Evolutionary conservation across 768 basidiomycete species (phyloP).

Genomic region (Amanita pseudoporphyria): DNA sequence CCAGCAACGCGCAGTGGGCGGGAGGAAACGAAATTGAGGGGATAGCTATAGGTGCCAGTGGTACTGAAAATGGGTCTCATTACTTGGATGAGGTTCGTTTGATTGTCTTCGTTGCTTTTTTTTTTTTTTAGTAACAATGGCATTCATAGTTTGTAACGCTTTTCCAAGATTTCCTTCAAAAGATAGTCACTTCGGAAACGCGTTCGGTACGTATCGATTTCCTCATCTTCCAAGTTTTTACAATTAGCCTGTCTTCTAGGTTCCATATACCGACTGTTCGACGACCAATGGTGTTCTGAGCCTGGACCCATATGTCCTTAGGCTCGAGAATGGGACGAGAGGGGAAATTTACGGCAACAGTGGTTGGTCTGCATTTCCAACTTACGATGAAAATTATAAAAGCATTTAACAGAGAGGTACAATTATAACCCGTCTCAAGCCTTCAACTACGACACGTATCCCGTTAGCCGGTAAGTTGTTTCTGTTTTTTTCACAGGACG

Average conservation of each 20-base stretch:
- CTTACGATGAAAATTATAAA: too few relatives aligned
- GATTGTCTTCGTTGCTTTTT: neutral
- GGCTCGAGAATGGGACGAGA: slow-evolving; percentile 39
- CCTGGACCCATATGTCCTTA: slow-evolving; percentile 41
- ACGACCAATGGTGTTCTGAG: slow-evolving; percentile 49
- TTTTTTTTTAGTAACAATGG: neutral
- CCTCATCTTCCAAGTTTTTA: neutral
- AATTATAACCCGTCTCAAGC: slow-evolving; percentile 44
- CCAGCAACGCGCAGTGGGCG: slow-evolving; percentile 51
- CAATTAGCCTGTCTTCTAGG: slow-evolving; percentile 18
- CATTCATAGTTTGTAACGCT: slow-evolving; percentile 32
- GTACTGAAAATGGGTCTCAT: slow-evolving; percentile 31
- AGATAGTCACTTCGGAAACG: slow-evolving; percentile 38
- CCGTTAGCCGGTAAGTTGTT: slow-evolving; percentile 29
- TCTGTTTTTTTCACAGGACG: neutral
- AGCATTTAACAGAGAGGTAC: slow-evolving; percentile 47
- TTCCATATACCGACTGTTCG: slow-evolving; percentile 51
- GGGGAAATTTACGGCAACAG: slow-evolving; percentile 49
- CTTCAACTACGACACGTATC: slow-evolving; percentile 45
- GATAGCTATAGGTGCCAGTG: slow-evolving; percentile 31
- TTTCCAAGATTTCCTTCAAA: slow-evolving; percentile 43
- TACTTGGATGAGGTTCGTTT: slow-evolving; percentile 37
- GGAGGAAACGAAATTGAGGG: slow-evolving; percentile 55
- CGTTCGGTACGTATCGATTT: slow-evolving; percentile 27
- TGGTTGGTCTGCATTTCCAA: slow-evolving; percentile 21